Evolutionary conservation across 495 filamentous ascomycete genomes (phyloP), one percentile per base, ranked within the genome.

Genomic region (Podospora pseudopauciseta): DNA sequence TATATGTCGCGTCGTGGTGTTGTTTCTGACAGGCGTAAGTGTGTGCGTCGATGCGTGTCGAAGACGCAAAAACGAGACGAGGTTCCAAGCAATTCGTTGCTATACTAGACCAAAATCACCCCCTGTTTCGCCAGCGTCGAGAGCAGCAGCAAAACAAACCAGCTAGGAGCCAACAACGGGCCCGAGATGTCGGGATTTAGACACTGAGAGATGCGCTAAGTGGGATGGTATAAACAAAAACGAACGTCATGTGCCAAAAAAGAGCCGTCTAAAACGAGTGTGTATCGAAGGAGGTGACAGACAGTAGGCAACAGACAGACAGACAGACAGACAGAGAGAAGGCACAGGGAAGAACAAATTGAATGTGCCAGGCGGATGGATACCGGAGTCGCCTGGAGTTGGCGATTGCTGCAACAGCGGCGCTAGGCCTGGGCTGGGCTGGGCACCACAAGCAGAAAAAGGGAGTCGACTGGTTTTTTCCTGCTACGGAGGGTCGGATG

Each of bases 221-320:
- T 34, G 23, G 32, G 57, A 63, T 30, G 63, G 65, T 7, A 61
- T 67, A 63, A 72, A 61, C 70, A 67, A 69, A 69, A 76, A 74
- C 74, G 76, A 78, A 72, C 65, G 76, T 73, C 68, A 76, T 74
- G 70, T 70, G 70, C 69, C 70, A 76, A 61, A 61, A 61, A 61
- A 61, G 30, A 32, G 56, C 56, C 64, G 65, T 65, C 66, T 63
- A 71, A 26, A 78, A 77, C 76, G 76, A 78, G 70, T 62, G 70
- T 62, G 76, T 76, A 67, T 49, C 63, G 67, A 68, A 71, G 63
- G 63, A 61, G 54, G 67, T 44, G 34, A 32, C 23, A 27, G 19
- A 27, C 57, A 39, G 34, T 55, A 28, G 44, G 53, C 68, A 58
- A 68, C 20, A 64, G 20, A 60, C 49, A 64, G 67, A 65, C 4